Evolutionary conservation across 805 yeast genomes (phyloP).

Genomic region (Scheffersomyces amazonensis): DNA sequence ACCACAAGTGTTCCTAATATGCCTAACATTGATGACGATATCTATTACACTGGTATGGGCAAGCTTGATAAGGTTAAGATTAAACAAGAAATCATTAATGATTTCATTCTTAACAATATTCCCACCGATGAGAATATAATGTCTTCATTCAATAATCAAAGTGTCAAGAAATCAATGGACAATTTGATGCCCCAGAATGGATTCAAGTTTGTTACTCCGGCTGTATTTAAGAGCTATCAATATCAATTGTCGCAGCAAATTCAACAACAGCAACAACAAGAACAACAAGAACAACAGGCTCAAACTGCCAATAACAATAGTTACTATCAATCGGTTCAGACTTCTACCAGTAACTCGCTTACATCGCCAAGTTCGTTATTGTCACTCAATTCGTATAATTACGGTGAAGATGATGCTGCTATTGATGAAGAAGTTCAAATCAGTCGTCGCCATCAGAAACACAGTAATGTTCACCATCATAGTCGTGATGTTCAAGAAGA

Average conservation of each 20-base stretch:
- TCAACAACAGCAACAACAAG: background rate
- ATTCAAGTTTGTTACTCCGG: constrained; percentile 10
- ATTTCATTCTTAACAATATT: constrained; percentile 35
- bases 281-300: background rate
- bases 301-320: constrained; percentile 3
- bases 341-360: constrained; percentile 13
- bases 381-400: constrained; percentile 26
- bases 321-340: background rate
- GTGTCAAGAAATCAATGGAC: background rate
- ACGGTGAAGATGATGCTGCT: constrained; percentile 12
- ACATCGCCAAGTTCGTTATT: constrained; percentile 36
- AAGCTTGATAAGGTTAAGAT: constrained; percentile 19
- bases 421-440: background rate
- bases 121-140: constrained; percentile 15
- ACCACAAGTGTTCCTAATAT: too few species aligned
- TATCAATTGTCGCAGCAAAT: background rate
- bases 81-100: constrained; percentile 40
- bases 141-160: background rate
- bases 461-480: too few species aligned
- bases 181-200: background rate
- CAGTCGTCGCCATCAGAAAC: background rate
- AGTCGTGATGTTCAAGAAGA: background rate
- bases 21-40: too few species aligned
- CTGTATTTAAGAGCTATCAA: constrained; percentile 7
- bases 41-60: background rate